Conservation (phyloP, 495 filamentous ascomycete species). For the Apodospora peruviana region DNA sequence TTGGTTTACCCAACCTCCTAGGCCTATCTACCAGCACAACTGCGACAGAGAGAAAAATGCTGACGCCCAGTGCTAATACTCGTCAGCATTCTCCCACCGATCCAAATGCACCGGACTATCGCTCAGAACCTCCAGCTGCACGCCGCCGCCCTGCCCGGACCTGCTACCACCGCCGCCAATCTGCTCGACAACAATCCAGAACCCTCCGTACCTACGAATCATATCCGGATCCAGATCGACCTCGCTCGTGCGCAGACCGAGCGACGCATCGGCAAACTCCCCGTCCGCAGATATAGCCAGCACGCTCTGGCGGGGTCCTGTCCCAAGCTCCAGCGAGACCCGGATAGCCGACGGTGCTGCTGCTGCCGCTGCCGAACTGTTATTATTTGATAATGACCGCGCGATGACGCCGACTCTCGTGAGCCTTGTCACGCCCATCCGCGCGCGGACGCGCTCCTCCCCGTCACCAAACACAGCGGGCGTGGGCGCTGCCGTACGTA, state of each 20-base stretch:
- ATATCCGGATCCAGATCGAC: conserved; percentile 60
- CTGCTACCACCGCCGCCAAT: conserved; percentile 40
- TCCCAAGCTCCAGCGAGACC: conserved; percentile 61
- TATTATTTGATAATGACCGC: background rate
- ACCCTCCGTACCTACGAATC: conserved; percentile 39
- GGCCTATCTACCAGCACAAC: no score
- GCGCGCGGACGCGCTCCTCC: conserved; percentile 46
- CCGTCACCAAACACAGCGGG: conserved; percentile 44
- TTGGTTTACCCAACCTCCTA: no score
- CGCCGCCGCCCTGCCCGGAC: conserved; percentile 46
- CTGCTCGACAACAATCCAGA: conserved; percentile 78
- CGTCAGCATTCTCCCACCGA: conserved; percentile 41
- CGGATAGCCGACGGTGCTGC: conserved; percentile 43
- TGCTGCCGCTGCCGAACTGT: conserved; percentile 3
- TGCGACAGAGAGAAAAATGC: no score
- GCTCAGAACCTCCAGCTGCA: conserved; percentile 64
- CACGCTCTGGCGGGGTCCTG: conserved; percentile 52
- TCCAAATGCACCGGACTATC: conserved; percentile 61
- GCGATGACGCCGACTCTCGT: conserved; percentile 53
- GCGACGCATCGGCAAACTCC: conserved; percentile 60
- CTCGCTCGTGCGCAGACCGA: conserved; percentile 64
- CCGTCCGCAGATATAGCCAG: conserved; percentile 54
- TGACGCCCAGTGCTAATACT: no score
- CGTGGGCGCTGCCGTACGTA: conserved; percentile 47
- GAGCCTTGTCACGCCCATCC: conserved; percentile 46